These are phyloP conservation scores for Salmacisia buchloeana DNA, from an alignment of 1,284 basidiomycete species.

Conservation along the genomic window DNA sequence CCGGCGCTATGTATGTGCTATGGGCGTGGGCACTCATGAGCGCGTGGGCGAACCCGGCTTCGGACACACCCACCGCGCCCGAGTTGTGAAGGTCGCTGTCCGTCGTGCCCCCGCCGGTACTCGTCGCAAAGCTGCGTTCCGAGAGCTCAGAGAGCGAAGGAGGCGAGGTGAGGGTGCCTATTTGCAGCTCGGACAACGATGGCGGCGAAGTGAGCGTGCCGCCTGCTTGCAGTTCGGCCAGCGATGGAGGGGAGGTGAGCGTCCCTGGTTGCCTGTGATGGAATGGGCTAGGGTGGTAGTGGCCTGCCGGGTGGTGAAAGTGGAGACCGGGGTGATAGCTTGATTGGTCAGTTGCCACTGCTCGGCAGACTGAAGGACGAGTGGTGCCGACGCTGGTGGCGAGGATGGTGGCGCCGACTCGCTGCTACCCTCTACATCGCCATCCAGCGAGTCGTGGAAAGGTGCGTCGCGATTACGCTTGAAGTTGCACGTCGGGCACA, in stretches of 20 bases:
- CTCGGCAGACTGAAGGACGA: slow-evolving; percentile 2
- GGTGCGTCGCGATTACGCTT: slow-evolving; percentile 6
- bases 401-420: neutral
- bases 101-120: neutral
- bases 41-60: neutral
- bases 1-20: neutral
- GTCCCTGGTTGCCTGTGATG: neutral
- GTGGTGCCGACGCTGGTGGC: neutral
- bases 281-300: neutral
- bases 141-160: neutral
- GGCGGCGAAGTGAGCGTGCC: neutral
- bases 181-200: neutral
- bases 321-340: neutral
- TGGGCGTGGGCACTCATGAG: slow-evolving; percentile 3
- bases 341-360: slow-evolving; percentile 1
- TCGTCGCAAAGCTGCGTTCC: neutral
- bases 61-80: neutral
- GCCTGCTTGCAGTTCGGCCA: neutral
- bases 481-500: slow-evolving; percentile 11
- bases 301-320: neutral
- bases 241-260: neutral
- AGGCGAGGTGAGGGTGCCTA: neutral
- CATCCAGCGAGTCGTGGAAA: slow-evolving; percentile 5
- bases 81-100: neutral
- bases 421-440: slow-evolving; percentile 1